phyloP scores from a whole-genome alignment of 208 protist species.

The Leishmania aethiopica region DNA sequence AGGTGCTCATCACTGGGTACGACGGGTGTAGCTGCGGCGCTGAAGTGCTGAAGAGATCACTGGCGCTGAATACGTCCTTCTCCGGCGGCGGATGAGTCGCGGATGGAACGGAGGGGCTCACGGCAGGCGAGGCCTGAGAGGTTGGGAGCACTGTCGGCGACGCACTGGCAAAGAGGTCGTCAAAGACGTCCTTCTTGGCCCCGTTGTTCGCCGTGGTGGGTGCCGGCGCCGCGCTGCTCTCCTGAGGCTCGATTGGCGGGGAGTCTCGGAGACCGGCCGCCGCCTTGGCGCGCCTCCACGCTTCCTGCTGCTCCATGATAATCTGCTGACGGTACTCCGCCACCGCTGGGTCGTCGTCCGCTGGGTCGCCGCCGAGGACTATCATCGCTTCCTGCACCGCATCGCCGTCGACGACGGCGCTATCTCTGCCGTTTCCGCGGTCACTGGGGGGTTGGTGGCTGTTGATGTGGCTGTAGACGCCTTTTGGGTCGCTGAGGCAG shows the following conservation, averaged over 20 bases:
- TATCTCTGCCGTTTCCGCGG: background rate
- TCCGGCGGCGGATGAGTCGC: constrained; percentile 22
- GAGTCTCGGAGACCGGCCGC: constrained; percentile 17
- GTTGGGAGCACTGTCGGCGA: constrained; percentile 12
- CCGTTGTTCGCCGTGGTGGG: background rate
- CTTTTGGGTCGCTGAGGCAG: background rate
- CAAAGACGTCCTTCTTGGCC: constrained; percentile 54
- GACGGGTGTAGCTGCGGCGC: constrained; percentile 33
- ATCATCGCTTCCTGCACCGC: constrained; percentile 57
- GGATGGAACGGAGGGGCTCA: constrained; percentile 4
- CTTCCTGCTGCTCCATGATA: constrained; percentile 78
- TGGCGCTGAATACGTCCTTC: constrained; percentile 51
- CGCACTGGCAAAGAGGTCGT: constrained; percentile 72
- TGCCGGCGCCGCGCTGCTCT: background rate
- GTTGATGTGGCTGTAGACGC: background rate
- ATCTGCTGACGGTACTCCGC: constrained; percentile 52
- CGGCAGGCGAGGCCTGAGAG: constrained; percentile 9
- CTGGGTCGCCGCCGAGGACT: constrained; percentile 53
- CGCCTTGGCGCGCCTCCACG: constrained; percentile 52
- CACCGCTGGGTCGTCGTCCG: constrained; percentile 60
- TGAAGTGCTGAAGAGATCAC: constrained; percentile 51
- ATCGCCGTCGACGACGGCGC: constrained; percentile 3
- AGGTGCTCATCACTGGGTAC: constrained; percentile 16
- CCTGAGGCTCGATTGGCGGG: background rate
- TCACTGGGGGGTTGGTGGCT: constrained; percentile 1